Evolutionary conservation across 2,329 filamentous ascomycete species (phyloP).

Genomic region (Cadophora malorum): DNA sequence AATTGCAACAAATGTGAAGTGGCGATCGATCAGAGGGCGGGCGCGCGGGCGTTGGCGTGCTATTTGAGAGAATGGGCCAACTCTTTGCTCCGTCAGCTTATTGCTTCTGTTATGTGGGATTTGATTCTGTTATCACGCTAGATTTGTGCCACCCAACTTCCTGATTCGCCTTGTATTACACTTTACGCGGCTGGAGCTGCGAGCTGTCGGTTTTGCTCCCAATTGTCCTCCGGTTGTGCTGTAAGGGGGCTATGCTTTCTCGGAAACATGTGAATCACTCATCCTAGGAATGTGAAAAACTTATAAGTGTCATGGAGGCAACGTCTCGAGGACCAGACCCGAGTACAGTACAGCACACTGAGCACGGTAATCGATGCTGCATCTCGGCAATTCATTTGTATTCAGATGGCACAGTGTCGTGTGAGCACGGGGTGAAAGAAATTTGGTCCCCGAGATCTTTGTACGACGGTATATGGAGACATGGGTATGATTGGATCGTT

Average conservation of each 20-base stretch:
- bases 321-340: background rate
- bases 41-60: background rate
- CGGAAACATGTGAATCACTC: slow-evolving; percentile 5
- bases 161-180: slow-evolving; percentile 23
- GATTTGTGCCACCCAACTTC: slow-evolving; percentile 21
- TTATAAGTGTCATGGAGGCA: background rate
- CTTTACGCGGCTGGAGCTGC: background rate
- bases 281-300: slow-evolving; percentile 12
- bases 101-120: slow-evolving; percentile 22
- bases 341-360: background rate
- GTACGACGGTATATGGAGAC: background rate
- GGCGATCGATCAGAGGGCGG: background rate
- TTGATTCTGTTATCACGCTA: slow-evolving; percentile 16
- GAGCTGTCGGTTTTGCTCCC: slow-evolving; percentile 7
- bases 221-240: background rate
- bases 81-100: slow-evolving; percentile 17
- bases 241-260: slow-evolving; percentile 19
- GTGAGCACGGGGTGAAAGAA: background rate
- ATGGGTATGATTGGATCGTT: background rate
- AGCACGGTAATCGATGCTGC: background rate
- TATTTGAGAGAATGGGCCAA: slow-evolving; percentile 2
- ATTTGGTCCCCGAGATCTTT: background rate
- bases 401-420: slow-evolving; percentile 6
- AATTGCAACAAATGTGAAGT: slow-evolving; percentile 10
- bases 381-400: slow-evolving; percentile 6